Evolutionary conservation across 805 yeast species (phyloP).

Genomic region (Schwanniomyces occidentalis): DNA sequence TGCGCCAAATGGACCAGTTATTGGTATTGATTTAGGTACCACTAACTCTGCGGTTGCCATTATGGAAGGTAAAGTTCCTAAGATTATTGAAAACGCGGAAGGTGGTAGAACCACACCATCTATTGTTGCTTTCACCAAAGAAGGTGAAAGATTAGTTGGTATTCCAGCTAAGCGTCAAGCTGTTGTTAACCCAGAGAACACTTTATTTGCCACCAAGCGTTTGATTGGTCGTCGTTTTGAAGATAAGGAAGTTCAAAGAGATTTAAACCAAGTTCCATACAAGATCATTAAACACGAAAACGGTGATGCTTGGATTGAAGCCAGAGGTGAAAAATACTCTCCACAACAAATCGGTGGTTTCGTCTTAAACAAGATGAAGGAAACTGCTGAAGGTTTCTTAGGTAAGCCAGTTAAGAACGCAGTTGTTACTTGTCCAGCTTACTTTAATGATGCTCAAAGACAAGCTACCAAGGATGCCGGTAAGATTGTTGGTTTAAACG

Average conservation of each 20-base stretch:
- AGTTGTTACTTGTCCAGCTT: constrained; percentile 88
- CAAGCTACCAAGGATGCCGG: constrained; percentile 97
- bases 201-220: constrained; percentile 92
- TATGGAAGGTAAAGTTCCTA: constrained; percentile 76
- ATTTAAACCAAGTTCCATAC: constrained; percentile 84
- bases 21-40: constrained; percentile 86
- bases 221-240: constrained; percentile 90
- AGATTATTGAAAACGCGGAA: constrained; percentile 75
- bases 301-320: constrained; percentile 96
- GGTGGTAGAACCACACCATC: constrained; percentile 87
- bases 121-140: constrained; percentile 90
- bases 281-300: constrained; percentile 85
- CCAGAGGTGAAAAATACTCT: constrained; percentile 83
- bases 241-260: constrained; percentile 89
- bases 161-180: constrained; percentile 96
- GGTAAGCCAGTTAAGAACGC: constrained; percentile 89
- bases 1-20: constrained; percentile 54
- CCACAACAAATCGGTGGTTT: constrained; percentile 97
- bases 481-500: constrained; percentile 92
- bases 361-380: constrained; percentile 93
- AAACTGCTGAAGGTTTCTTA: constrained; percentile 90
- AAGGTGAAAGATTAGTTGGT: constrained; percentile 90
- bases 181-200: constrained; percentile 90
- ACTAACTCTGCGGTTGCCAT: constrained; percentile 89
- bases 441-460: constrained; percentile 88